phyloP scores from a whole-genome alignment of 176 grass and related monocot genomes.

The Elymus sibiricus region DNA sequence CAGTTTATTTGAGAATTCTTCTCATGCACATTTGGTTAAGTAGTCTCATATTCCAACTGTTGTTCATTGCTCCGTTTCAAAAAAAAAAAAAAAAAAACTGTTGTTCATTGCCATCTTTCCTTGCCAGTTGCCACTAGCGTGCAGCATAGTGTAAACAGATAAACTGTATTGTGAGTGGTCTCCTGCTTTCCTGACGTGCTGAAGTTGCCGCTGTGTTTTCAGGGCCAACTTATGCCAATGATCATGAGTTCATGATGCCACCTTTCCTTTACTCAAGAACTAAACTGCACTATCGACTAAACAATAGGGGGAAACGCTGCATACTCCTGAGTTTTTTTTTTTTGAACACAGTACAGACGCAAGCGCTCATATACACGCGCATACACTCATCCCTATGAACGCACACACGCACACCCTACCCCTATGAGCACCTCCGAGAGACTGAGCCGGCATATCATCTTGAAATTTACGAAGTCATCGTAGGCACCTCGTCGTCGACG shows the following conservation, averaged over 20 bases:
- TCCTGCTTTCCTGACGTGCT: not conserved
- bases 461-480: too few relatives aligned
- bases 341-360: too few relatives aligned
- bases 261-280: conserved; percentile 64
- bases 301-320: conserved; percentile 32
- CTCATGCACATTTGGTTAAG: not conserved
- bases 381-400: too few relatives aligned
- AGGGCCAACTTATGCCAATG: conserved; percentile 95
- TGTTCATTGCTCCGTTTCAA: not conserved
- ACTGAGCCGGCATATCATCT: too few relatives aligned
- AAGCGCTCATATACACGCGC: too few relatives aligned
- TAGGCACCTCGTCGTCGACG: too few relatives aligned
- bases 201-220: conserved; percentile 19
- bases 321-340: not conserved
- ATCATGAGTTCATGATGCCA: conserved; percentile 69
- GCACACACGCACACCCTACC: too few relatives aligned
- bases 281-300: conserved; percentile 58
- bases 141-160: too few relatives aligned
- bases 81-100: too few relatives aligned
- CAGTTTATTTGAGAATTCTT: not conserved
- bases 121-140: not conserved
- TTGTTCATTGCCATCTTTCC: not conserved
- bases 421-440: too few relatives aligned
- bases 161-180: not conserved
- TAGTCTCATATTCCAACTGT: not conserved